Base-by-base conservation (phyloP, 192 early-diverging fungal genomes). In the Phycomyces blakesleeanus region DNA sequence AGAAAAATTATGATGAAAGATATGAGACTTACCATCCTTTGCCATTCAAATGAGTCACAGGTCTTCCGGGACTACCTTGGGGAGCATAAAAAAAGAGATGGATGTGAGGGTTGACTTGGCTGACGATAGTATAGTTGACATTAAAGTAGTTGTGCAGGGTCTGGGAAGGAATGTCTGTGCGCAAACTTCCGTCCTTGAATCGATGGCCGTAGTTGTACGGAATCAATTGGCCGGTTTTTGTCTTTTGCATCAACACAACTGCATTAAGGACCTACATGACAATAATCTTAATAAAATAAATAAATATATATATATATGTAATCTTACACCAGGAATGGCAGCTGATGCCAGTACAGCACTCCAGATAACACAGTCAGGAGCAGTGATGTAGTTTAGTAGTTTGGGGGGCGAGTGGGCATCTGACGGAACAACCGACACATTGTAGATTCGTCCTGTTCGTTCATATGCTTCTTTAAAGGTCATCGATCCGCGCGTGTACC, bases 401-500 rank as follows among this genome's bases (percentile, higher is more conserved):
- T 94, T 91, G 18, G 87, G 84, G 51, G 89, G 85, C 16, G 88
- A 84, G 63, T 87, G 83, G 3, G 84, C 77, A 62, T 92, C 89
- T 53, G 80, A 84, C 0, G 89, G 82, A 20, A 89, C 83, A 21
- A 93, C 89, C 7, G 91, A 83, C 44, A 96, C 89, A 76, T 91
- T 95, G 25, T 95, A 83, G 12, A 95, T 81, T 52, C 89, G 79
- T 10, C 96, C 96, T 0, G 96, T 95, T 52, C 87, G 71, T 58
- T 85, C 82, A 74, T 93, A 95, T 0, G 96, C 96, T 75, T 98
- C 96, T 47, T 81, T 63, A 64, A 98, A 98, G 0, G 96, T 98
- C 68, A 92, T 66, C 18, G 86, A 85, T 9, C 92, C 93, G 57
- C 79, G 82, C 11, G 84, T 86, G 37, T 87, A 73, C 81, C 87